Percentiles rank a stretch among this genome's conserved stretches.
Evolutionary conservation across 352 stramenopile genomes (phyloP).

Genomic region (Pythium insidiosum): DNA sequence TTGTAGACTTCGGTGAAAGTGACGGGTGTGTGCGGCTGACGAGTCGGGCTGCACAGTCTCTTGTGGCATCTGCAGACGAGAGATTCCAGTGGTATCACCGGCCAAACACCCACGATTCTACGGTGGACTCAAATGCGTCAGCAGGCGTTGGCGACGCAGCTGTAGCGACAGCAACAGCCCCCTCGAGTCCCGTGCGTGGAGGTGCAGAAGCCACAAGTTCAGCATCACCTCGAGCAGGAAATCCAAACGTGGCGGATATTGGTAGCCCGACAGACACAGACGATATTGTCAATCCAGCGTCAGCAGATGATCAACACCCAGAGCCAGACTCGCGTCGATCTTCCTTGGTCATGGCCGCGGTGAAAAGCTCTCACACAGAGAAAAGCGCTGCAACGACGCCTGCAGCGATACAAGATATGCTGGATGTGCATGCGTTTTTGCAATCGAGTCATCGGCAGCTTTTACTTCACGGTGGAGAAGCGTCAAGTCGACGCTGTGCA

Average conservation of each 20-base stretch:
- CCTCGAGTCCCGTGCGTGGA: no score
- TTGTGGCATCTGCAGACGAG: slow-evolving; percentile 47
- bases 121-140: no score
- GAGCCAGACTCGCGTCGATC: not conserved
- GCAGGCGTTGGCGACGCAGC: no score
- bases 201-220: no score
- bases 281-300: no score
- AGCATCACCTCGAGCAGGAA: no score
- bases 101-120: no score
- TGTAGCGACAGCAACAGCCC: no score
- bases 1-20: slow-evolving; percentile 35
- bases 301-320: no score
- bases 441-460: slow-evolving; percentile 29
- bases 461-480: slow-evolving; percentile 33
- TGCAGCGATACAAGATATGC: slow-evolving; percentile 32
- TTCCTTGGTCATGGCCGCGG: not conserved
- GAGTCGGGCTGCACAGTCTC: slow-evolving; percentile 13
- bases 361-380: slow-evolving; percentile 15
- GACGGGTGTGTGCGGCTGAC: slow-evolving; percentile 29
- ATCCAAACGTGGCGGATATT: no score
- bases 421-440: slow-evolving; percentile 43
- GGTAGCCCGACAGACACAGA: no score
- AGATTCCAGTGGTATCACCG: slow-evolving; percentile 62
- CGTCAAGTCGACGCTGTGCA: slow-evolving; percentile 26
- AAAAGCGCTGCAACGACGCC: slow-evolving; percentile 20